A percentile compares a stretch with the other conserved stretches of the same genome.
These are phyloP conservation scores for Digitaria exilis DNA, from an alignment of 202 grass and related monocot genomes.

Conservation along the genomic window DNA sequence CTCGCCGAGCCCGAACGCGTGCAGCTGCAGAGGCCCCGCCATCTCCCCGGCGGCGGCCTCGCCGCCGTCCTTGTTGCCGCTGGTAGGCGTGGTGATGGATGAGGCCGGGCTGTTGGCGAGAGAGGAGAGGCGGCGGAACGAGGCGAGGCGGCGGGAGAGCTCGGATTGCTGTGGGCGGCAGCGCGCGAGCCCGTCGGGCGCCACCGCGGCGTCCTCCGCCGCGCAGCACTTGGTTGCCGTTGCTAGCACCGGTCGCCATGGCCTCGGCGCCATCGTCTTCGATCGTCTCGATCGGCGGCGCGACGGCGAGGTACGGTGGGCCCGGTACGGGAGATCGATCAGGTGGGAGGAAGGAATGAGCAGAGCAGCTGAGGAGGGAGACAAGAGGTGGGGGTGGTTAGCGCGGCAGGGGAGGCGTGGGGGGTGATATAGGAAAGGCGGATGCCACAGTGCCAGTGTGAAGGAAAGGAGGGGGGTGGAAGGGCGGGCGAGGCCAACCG, in stretches of 20 bases:
- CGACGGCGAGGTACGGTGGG: too few species aligned
- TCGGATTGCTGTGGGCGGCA: constrained; percentile 68
- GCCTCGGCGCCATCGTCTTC: constrained; percentile 55
- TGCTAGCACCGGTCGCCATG: constrained; percentile 69
- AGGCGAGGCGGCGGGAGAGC: constrained; percentile 71
- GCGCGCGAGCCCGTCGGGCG: constrained; percentile 49
- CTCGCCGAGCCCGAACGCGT: constrained; percentile 76
- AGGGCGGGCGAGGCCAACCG: constrained; percentile 37
- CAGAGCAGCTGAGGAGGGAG: too few species aligned
- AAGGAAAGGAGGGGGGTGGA: background rate
- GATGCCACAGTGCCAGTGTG: too few species aligned
- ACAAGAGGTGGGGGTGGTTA: too few species aligned
- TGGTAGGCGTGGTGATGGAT: constrained; percentile 15
- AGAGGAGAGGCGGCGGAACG: constrained; percentile 58
- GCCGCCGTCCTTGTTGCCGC: too few species aligned
- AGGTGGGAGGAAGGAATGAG: background rate
- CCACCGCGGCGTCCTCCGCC: constrained; percentile 66
- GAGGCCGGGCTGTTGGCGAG: constrained; percentile 53
- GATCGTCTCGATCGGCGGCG: too few species aligned
- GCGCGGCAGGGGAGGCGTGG: background rate
- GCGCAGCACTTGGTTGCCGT: constrained; percentile 80
- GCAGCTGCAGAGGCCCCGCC: constrained; percentile 59
- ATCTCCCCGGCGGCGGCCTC: constrained; percentile 10
- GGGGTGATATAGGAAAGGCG: constrained; percentile 25
- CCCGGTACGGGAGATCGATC: too few species aligned